These are phyloP conservation scores for Citrullus colocynthis DNA, from an alignment of 306 rosid genomes.

Conservation along the genomic window DNA sequence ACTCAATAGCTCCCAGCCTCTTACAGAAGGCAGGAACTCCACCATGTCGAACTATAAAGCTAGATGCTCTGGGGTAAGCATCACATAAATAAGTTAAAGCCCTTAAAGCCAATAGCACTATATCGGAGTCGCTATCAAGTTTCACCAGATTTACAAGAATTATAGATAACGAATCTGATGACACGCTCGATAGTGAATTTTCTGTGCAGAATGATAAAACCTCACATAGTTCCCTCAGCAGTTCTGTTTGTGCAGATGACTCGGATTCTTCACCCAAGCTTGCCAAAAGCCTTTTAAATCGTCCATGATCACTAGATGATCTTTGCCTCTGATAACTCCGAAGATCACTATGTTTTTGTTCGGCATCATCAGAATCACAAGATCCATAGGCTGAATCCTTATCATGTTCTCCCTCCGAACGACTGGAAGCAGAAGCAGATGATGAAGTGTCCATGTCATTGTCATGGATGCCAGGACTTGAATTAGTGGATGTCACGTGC, in stretches of 20 bases:
- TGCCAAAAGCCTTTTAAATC: constrained; percentile 52
- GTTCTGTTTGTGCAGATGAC: constrained; percentile 51
- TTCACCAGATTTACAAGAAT: constrained; percentile 63
- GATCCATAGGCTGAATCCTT: constrained; percentile 84
- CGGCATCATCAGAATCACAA: constrained; percentile 88
- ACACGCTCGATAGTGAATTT: constrained; percentile 70
- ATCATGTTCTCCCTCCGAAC: constrained; percentile 73
- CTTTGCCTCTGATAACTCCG: constrained; percentile 60
- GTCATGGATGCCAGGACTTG: constrained; percentile 43
- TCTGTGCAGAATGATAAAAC: constrained; percentile 80
- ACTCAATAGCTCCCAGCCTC: constrained; percentile 61
- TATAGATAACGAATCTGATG: constrained; percentile 55
- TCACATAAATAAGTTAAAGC: constrained; percentile 91
- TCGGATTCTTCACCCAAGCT: constrained; percentile 55
- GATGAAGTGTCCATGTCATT: constrained; percentile 91
- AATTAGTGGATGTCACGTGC: constrained; percentile 28
- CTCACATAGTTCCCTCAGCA: constrained; percentile 80
- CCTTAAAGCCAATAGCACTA: constrained; percentile 75
- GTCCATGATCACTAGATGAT: constrained; percentile 67
- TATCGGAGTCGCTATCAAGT: constrained; percentile 54
- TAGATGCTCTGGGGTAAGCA: constrained; percentile 68
- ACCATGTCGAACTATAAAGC: constrained; percentile 71
- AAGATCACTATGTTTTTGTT: constrained; percentile 48
- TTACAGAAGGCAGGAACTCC: constrained; percentile 77
- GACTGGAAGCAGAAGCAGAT: constrained; percentile 73